phyloP scores from a whole-genome alignment of 352 stramenopile species.

The Globisporangium nodosum region DNA sequence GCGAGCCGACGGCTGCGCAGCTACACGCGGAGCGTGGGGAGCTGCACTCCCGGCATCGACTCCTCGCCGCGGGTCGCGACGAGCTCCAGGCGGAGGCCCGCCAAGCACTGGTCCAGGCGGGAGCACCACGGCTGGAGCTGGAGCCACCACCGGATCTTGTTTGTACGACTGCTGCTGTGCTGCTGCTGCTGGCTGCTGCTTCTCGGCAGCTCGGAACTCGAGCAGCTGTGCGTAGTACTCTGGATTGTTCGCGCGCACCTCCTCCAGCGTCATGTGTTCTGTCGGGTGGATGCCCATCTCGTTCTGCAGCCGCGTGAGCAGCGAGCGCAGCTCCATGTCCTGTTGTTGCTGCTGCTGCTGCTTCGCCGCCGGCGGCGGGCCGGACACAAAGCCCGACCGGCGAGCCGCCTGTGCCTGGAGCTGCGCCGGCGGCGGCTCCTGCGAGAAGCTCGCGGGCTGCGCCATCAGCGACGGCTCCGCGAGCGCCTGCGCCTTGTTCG shows the following conservation, averaged over 20 bases:
- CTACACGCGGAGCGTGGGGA: neutral
- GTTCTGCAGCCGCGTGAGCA: constrained; percentile 83
- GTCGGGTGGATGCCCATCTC: constrained; percentile 85
- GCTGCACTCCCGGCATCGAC: neutral
- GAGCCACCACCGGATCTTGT: neutral
- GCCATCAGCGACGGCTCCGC: constrained; percentile 32
- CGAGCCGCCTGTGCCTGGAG: neutral
- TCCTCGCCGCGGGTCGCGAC: neutral
- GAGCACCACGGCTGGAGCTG: constrained; percentile 1
- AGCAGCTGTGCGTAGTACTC: constrained; percentile 81
- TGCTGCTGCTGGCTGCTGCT: constrained; percentile 11
- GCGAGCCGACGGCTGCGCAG: neutral
- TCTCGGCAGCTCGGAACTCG: constrained; percentile 40
- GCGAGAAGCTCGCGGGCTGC: constrained; percentile 45
- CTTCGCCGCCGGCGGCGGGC: constrained; percentile 11
- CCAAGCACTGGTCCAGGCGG: constrained; percentile 7
- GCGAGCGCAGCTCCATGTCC: constrained; percentile 73
- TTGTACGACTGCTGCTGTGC: neutral
- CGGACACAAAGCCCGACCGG: too few relatives aligned
- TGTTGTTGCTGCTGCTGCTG: constrained; percentile 24
- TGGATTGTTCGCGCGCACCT: constrained; percentile 83
- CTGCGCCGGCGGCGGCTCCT: constrained; percentile 20
- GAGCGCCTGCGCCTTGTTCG: constrained; percentile 47
- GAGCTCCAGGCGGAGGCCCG: constrained; percentile 4
- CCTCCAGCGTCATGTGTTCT: constrained; percentile 80